phyloP scores from a whole-genome alignment of 805 yeast species.

The Wickerhamomyces rabaulensis region DNA sequence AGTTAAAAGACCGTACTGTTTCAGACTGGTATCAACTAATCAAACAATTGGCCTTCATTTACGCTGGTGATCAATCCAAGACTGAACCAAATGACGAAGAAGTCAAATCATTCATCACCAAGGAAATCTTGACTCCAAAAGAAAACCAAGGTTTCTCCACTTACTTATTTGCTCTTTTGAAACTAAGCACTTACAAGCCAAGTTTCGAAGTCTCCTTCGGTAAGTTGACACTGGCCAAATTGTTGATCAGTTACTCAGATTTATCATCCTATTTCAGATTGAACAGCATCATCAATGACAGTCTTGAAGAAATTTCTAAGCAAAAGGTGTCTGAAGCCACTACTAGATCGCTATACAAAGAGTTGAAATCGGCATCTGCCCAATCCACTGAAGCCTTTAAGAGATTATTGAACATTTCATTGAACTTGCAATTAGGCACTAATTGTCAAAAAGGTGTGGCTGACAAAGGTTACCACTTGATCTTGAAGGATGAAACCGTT shows the following conservation, averaged over 20 bases:
- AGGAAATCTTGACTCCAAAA: constrained; percentile 7
- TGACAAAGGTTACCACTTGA: constrained; percentile 21
- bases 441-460: constrained; percentile 20
- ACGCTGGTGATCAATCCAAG: constrained; percentile 14
- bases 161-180: constrained; percentile 12
- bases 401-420: constrained; percentile 21
- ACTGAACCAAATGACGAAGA: constrained; percentile 16
- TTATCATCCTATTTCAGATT: constrained; percentile 13
- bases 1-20: neutral
- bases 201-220: constrained; percentile 22
- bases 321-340: constrained; percentile 17
- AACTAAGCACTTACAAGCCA: constrained; percentile 16
- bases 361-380: constrained; percentile 12
- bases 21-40: constrained; percentile 20
- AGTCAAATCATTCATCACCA: constrained; percentile 12
- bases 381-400: constrained; percentile 16
- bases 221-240: constrained; percentile 17
- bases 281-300: constrained; percentile 9
- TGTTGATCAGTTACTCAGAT: constrained; percentile 18
- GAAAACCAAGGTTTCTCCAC: constrained; percentile 4
- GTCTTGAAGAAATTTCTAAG: constrained; percentile 18
- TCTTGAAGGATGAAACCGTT: constrained; percentile 21
- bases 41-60: constrained; percentile 21
- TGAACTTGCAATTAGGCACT: constrained; percentile 13
- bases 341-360: constrained; percentile 23